phyloP scores from a whole-genome alignment of 2,329 filamentous ascomycete species.

The Pseudogymnoascus sp. region DNA sequence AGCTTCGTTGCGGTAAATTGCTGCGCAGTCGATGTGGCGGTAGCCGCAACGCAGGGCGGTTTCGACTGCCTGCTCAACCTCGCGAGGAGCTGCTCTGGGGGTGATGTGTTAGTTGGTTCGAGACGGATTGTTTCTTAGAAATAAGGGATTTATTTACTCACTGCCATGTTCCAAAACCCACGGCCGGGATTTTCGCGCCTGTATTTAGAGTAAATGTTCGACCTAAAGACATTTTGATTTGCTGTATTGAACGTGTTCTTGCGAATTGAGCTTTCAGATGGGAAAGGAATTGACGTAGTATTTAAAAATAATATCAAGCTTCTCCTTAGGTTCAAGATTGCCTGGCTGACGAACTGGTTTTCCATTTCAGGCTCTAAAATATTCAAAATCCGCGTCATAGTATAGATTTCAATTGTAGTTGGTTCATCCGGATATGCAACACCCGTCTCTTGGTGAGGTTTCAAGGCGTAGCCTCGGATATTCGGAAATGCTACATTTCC shows the following conservation, averaged over 20 bases:
- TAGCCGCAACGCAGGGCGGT: slow-evolving; percentile 42
- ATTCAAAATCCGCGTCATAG: background rate
- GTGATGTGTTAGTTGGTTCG: slow-evolving; percentile 14
- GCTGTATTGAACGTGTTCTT: background rate
- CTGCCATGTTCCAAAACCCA: slow-evolving; percentile 35
- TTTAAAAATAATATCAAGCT: background rate
- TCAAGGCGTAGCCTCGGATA: background rate
- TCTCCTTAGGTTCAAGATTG: background rate
- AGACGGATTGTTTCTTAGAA: background rate
- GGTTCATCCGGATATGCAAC: background rate
- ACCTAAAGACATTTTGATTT: background rate
- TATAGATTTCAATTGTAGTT: background rate
- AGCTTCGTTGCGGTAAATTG: slow-evolving; percentile 35
- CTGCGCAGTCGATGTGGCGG: slow-evolving; percentile 40
- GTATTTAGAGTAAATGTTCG: slow-evolving; percentile 25
- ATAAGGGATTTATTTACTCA: slow-evolving; percentile 23
- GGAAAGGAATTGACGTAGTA: background rate
- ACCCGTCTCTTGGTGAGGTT: background rate
- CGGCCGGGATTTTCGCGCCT: slow-evolving; percentile 32
- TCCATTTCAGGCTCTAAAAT: background rate
- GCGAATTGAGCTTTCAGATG: background rate
- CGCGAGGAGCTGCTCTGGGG: slow-evolving; percentile 20
- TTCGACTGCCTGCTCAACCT: slow-evolving; percentile 34
- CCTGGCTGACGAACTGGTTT: background rate
- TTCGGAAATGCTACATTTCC: background rate